Base-by-base conservation (phyloP, 2,329 filamentous ascomycete species). In the Diaporthe capsici region DNA sequence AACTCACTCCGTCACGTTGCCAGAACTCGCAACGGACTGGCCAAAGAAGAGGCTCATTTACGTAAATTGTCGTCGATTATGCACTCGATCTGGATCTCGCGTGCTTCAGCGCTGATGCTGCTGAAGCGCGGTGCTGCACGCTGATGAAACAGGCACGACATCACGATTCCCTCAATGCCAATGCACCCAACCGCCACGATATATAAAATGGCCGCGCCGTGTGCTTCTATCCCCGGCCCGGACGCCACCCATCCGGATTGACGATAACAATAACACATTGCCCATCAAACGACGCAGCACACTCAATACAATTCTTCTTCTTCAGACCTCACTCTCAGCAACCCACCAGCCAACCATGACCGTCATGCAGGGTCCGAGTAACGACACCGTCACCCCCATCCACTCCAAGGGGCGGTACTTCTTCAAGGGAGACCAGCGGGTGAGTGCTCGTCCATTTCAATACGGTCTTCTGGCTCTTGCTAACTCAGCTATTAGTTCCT, bases 391-490 rank as follows among this genome's bases (percentile, higher is more conserved):
- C 5, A n/a, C 47, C 31, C 63, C 61, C 34, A 70, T 76, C 47
- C 31, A 65, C 39, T n/a, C 57, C 44, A 58, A 34, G 37, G 82
- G 79, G 6, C 88, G 79, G 37, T 84, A 80, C 58, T 84, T 80
- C 68, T 84, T 75, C 58, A 76, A 55, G 25, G 74, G 60, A 25
- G 47, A 42, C 51, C 65, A 58, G 31, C 31, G 76, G 42, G 76
- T 76, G 73, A 70, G 74, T 47, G 25, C 4, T n/a, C 34, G 22
- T 28, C n/a, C 25, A 25, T 25, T 22, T 1, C 63, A 28, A 6
- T 22, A 0, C 34, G 9, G 7, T 13, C 44, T 1, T 8, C 22
- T n/a, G 10, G 6, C 28, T 31, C 9, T 67, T 61, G 57, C 47
- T 71, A 60, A 67, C 65, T 10, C 10, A 6, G 2, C 20, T 5